Evolutionary conservation across 2,329 filamentous ascomycete genomes (phyloP).

Genomic region (Aspergillus felis): DNA sequence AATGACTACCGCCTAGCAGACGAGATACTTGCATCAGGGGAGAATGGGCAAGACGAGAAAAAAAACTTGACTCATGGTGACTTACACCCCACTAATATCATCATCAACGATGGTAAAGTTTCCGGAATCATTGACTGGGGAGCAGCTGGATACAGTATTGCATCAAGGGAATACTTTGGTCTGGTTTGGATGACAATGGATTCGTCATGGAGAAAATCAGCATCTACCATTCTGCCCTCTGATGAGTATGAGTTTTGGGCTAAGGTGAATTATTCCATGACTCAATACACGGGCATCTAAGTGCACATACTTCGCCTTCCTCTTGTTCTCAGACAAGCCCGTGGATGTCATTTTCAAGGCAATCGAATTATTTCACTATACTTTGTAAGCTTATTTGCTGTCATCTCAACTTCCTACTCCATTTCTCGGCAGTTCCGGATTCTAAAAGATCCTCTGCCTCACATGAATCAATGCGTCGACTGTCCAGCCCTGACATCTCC

Average conservation of each 20-base stretch:
- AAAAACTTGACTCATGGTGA: constrained; percentile 12
- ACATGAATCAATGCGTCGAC: too few relatives aligned
- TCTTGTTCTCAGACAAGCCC: too few relatives aligned
- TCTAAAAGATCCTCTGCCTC: too few relatives aligned
- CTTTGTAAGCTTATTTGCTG: too few relatives aligned
- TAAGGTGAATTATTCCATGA: constrained; percentile 11
- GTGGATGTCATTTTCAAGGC: too few relatives aligned
- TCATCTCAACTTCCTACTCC: too few relatives aligned
- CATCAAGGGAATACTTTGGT: constrained; percentile 12
- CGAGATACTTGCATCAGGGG: constrained; percentile 6
- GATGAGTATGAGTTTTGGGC: constrained; percentile 12
- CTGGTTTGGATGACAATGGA: constrained; percentile 5
- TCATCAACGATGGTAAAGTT: constrained; percentile 6
- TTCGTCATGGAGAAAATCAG: constrained; percentile 6
- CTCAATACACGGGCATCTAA: constrained; percentile 1
- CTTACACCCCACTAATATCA: constrained; percentile 12
- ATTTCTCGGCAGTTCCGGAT: too few relatives aligned
- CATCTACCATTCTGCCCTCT: constrained; percentile 1
- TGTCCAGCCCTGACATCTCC: too few relatives aligned
- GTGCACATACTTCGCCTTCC: too few relatives aligned
- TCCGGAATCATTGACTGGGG: constrained; percentile 12
- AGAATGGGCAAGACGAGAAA: constrained; percentile 1
- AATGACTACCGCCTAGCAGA: constrained; percentile 9
- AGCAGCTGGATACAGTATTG: constrained; percentile 12
- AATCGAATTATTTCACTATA: neutral